Percentiles rank a stretch among this genome's conserved stretches.
Conservation (phyloP, 805 yeast species). For the Jamesozyma rosinii region DNA sequence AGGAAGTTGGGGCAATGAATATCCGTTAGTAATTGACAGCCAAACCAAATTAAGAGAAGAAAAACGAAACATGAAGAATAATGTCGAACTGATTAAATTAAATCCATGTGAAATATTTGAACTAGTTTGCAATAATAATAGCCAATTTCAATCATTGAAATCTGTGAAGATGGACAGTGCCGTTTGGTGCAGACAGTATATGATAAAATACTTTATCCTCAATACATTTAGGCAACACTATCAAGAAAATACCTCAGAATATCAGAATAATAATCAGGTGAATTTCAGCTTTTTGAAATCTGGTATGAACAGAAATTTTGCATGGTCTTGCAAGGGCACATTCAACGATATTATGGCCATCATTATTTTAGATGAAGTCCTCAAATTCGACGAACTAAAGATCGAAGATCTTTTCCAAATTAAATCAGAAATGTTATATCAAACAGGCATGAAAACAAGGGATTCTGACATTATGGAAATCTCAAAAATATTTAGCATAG, state of each 20-base stretch:
- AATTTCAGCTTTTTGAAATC: constrained; percentile 21
- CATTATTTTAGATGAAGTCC: constrained; percentile 19
- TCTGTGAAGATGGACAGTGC: constrained; percentile 19
- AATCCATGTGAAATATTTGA: constrained; percentile 18
- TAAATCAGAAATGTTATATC: constrained; percentile 9
- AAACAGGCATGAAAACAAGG: constrained; percentile 2
- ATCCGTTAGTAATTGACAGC: constrained; percentile 22
- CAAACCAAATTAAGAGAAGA: constrained; percentile 17
- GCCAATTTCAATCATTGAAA: constrained; percentile 4
- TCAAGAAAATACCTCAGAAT: neutral
- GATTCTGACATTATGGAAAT: constrained; percentile 17
- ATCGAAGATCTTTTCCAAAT: constrained; percentile 21
- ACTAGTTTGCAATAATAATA: constrained; percentile 4
- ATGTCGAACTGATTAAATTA: constrained; percentile 11
- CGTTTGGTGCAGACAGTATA: constrained; percentile 27
- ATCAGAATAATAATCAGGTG: constrained; percentile 3
- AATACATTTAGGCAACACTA: constrained; percentile 7
- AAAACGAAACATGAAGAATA: constrained; percentile 5
- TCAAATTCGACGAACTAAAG: constrained; percentile 16
- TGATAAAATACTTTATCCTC: constrained; percentile 21
- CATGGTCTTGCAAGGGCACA: constrained; percentile 26
- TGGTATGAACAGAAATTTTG: constrained; percentile 25
- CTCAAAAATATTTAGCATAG: constrained; percentile 14
- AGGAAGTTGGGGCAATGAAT: constrained; percentile 8
- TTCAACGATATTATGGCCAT: constrained; percentile 20